Percentiles rank a stretch among this genome's conserved stretches.
phyloP scores from a whole-genome alignment of 805 yeast species.

The Yarrowia sp. region DNA sequence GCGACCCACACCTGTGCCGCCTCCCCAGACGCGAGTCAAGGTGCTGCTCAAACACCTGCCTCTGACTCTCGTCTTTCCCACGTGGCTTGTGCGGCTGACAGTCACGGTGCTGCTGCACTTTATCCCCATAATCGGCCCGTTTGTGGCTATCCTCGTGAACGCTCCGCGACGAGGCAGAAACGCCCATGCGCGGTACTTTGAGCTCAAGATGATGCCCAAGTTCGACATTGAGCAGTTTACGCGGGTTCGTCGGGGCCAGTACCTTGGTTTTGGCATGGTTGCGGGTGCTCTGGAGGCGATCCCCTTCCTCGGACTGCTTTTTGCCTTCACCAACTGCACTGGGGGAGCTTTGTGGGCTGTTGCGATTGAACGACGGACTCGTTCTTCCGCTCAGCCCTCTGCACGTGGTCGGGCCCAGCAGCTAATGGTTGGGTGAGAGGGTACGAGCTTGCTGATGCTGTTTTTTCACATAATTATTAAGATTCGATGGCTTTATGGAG shows the following conservation, averaged over 20 bases:
- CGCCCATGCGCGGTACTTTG: constrained; percentile 56
- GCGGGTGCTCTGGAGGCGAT: constrained; percentile 41
- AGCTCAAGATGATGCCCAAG: constrained; percentile 50
- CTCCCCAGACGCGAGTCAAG: constrained; percentile 34
- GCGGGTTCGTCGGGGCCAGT: constrained; percentile 36
- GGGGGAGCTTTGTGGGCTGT: constrained; percentile 44
- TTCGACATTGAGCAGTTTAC: constrained; percentile 43
- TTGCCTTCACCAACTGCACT: constrained; percentile 40
- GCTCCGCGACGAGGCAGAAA: constrained; percentile 55
- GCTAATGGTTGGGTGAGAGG: constrained; percentile 5
- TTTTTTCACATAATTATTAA: background rate
- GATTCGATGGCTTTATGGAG: background rate
- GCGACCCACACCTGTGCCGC: constrained; percentile 36
- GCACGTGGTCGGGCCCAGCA: background rate
- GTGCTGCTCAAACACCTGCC: constrained; percentile 42
- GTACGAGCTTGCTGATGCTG: background rate
- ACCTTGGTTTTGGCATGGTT: constrained; percentile 39
- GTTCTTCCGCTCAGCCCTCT: background rate
- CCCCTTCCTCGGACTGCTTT: constrained; percentile 40
- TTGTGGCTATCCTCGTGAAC: constrained; percentile 48
- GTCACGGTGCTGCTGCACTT: constrained; percentile 44
- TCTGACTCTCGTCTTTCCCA: constrained; percentile 42
- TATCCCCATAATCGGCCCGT: constrained; percentile 62
- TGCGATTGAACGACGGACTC: constrained; percentile 33
- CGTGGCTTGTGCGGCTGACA: constrained; percentile 43